phyloP scores from a whole-genome alignment of 2,329 filamentous ascomycete species.

The Podosphaera xanthii region DNA sequence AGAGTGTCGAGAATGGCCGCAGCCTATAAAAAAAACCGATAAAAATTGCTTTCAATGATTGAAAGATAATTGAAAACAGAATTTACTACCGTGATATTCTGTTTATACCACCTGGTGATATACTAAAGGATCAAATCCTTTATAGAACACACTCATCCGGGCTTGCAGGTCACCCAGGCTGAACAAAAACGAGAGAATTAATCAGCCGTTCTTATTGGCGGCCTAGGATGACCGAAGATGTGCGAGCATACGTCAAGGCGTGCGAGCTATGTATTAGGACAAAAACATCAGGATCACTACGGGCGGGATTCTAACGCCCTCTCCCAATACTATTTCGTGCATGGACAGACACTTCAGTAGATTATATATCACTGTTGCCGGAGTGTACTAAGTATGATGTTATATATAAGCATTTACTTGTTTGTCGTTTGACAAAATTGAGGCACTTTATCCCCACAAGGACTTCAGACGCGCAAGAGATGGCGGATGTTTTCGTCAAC shows the following conservation, averaged over 20 bases:
- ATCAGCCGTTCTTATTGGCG: neutral
- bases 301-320: conserved; percentile 1
- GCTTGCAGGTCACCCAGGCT: neutral
- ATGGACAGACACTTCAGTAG: conserved; percentile 2
- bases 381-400: neutral
- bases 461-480: neutral
- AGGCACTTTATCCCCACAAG: too few relatives aligned
- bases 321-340: conserved; percentile 1
- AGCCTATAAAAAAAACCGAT: too few relatives aligned
- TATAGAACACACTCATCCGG: neutral
- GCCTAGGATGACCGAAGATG: neutral
- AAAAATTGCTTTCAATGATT: too few relatives aligned
- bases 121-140: too few relatives aligned
- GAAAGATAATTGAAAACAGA: too few relatives aligned
- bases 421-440: too few relatives aligned
- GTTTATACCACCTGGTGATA: too few relatives aligned
- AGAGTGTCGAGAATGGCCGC: too few relatives aligned
- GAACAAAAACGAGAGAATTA: too few relatives aligned
- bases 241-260: neutral
- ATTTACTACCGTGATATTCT: too few relatives aligned
- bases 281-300: neutral
- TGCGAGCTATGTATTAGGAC: neutral
- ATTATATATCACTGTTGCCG: neutral
- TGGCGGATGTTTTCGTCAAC: neutral
- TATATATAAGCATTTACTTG: neutral